Evolutionary conservation across 2,329 filamentous ascomycete genomes (phyloP).

Genomic region (Xylaria sp.): DNA sequence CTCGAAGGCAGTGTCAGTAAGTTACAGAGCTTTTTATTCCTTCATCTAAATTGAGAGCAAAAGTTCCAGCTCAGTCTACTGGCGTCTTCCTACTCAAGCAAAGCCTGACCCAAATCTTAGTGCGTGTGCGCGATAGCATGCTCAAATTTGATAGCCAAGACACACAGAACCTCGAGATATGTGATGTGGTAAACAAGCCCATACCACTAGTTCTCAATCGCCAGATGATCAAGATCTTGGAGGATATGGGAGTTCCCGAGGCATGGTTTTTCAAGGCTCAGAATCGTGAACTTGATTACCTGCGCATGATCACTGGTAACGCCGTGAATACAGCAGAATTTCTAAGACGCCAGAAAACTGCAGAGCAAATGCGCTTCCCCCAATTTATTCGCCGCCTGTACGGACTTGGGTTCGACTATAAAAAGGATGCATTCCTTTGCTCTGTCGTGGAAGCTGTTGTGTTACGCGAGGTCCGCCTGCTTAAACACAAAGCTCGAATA

Average conservation of each 20-base stretch:
- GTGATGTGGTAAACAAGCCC: conserved; percentile 69
- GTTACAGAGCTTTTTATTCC: not conserved
- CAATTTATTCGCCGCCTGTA: conserved; percentile 66
- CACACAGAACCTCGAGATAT: conserved; percentile 69
- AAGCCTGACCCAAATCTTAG: conserved; percentile 10
- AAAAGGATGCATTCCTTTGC: conserved; percentile 71
- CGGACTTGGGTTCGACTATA: conserved; percentile 67
- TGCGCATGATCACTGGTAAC: conserved; percentile 64
- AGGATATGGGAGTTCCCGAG: conserved; percentile 62
- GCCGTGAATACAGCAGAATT: conserved; percentile 69
- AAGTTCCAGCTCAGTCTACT: not conserved
- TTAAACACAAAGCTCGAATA: conserved; percentile 82
- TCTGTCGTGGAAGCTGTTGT: conserved; percentile 72
- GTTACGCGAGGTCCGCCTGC: conserved; percentile 70
- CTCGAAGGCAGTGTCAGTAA: conserved; percentile 57
- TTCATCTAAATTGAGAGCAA: not conserved
- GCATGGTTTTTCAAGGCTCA: conserved; percentile 70
- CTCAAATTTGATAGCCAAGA: conserved; percentile 71
- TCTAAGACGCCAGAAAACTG: conserved; percentile 66
- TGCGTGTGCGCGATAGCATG: conserved; percentile 77
- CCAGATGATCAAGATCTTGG: conserved; percentile 83
- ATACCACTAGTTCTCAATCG: conserved; percentile 76
- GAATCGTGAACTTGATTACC: conserved; percentile 60
- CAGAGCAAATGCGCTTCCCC: conserved; percentile 63
- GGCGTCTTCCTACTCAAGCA: not conserved